phyloP scores from a whole-genome alignment of 139 green algal species.

The Eudorina sp. region DNA sequence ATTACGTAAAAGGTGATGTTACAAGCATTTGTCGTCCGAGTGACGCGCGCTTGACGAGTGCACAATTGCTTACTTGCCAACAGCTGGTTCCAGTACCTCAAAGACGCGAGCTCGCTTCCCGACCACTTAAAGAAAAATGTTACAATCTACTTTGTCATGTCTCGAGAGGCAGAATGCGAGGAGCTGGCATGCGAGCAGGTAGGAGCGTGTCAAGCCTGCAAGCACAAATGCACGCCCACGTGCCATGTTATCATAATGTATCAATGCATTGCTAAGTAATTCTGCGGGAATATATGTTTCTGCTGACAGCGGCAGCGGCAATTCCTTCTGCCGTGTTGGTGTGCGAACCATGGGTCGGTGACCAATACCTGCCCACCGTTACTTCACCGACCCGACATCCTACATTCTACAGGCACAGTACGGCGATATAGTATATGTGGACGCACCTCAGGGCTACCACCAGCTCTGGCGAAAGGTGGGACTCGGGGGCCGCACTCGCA shows the following conservation, averaged over 20 bases:
- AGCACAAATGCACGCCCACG: too few species aligned
- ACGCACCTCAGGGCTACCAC: constrained; percentile 65
- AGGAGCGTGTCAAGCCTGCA: too few species aligned
- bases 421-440: constrained; percentile 61
- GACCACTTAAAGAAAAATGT: not conserved
- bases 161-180: not conserved
- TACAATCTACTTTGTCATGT: constrained; percentile 15
- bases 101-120: not conserved
- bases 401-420: constrained; percentile 46
- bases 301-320: too few species aligned
- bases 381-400: too few species aligned
- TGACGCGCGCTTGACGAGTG: not conserved
- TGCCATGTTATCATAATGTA: too few species aligned
- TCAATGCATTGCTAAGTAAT: too few species aligned
- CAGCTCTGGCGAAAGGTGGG: constrained; percentile 71
- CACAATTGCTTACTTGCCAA: not conserved
- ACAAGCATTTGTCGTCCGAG: not conserved
- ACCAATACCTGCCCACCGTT: too few species aligned
- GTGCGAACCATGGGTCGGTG: too few species aligned
- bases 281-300: too few species aligned
- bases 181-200: constrained; percentile 5
- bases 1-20: not conserved
- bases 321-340: too few species aligned
- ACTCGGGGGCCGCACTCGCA: too few species aligned
- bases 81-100: constrained; percentile 50